phyloP scores from a whole-genome alignment of 345 rosid species.

The Salix dunnii region DNA sequence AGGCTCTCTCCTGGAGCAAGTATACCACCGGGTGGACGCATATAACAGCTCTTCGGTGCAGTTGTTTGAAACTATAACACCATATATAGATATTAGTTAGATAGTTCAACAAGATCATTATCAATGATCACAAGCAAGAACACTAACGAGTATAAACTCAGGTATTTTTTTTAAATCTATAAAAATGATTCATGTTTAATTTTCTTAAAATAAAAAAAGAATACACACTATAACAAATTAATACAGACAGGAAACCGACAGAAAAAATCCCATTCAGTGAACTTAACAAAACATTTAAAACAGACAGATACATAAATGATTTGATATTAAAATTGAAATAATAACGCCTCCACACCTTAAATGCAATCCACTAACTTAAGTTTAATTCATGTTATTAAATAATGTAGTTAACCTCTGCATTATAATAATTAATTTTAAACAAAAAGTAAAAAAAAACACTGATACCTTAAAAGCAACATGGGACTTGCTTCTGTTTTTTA shows the following conservation, averaged over 20 bases:
- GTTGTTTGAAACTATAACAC: constrained; percentile 29
- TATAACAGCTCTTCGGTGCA: constrained; percentile 35
- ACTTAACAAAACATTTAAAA: not conserved
- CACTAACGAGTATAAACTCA: not conserved
- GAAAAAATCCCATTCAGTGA: not conserved
- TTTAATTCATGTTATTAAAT: not conserved
- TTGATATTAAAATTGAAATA: not conserved
- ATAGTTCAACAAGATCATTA: not conserved
- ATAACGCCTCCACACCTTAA: not conserved
- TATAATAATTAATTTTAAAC: not conserved
- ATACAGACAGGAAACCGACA: not conserved
- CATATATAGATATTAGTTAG: not conserved
- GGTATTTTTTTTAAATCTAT: not conserved
- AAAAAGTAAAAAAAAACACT: not conserved
- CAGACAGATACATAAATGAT: not conserved
- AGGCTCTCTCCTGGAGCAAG: constrained; percentile 36
- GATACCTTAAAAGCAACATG: constrained; percentile 90
- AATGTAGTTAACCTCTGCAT: not conserved
- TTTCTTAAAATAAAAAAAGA: not conserved
- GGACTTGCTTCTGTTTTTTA: constrained; percentile 83
- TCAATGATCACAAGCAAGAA: not conserved
- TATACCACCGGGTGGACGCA: constrained; percentile 34
- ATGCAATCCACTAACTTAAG: not conserved
- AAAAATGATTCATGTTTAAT: not conserved
- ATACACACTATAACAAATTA: not conserved